Percentiles rank a stretch among this genome's conserved stretches.
Evolutionary conservation across 2,329 filamentous ascomycete species (phyloP).

Genomic region (Penicillium italicum): DNA sequence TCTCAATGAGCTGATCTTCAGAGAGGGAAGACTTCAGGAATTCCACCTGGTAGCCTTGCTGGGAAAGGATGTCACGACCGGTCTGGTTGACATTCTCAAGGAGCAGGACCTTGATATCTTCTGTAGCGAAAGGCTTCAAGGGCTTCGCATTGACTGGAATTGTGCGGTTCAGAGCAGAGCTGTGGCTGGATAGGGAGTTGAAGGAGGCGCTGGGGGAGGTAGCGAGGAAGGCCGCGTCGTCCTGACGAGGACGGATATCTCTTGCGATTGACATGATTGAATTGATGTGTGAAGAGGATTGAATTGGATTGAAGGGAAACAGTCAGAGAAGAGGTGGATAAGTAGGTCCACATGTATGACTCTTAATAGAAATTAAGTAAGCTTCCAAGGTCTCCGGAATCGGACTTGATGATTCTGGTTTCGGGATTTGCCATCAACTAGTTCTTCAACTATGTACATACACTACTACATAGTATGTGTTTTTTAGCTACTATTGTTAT

Average conservation of each 20-base stretch:
- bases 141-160: slow-evolving; percentile 60
- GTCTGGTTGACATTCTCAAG: slow-evolving; percentile 95
- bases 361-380: slow-evolving; percentile 20
- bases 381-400: slow-evolving; percentile 17
- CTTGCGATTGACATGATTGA: slow-evolving; percentile 32
- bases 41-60: slow-evolving; percentile 95
- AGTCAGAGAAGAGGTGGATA: slow-evolving; percentile 10
- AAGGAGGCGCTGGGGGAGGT: slow-evolving; percentile 73
- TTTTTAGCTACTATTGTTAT: neutral
- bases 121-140: slow-evolving; percentile 90
- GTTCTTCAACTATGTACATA: neutral
- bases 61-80: slow-evolving; percentile 74
- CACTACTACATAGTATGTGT: neutral
- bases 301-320: neutral
- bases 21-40: slow-evolving; percentile 81
- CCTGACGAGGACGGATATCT: slow-evolving; percentile 34
- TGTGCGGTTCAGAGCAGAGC: slow-evolving; percentile 43
- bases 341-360: slow-evolving; percentile 2
- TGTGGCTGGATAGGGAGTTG: slow-evolving; percentile 67
- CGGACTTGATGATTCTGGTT: slow-evolving; percentile 3
- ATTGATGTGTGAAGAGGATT: neutral
- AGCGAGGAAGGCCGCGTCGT: slow-evolving; percentile 56
- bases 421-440: neutral
- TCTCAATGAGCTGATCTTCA: slow-evolving; percentile 92
- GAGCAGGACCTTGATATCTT: slow-evolving; percentile 93